These are phyloP conservation scores for Aspergillus haitiensis DNA, from an alignment of 495 filamentous ascomycete species.

Conservation along the genomic window DNA sequence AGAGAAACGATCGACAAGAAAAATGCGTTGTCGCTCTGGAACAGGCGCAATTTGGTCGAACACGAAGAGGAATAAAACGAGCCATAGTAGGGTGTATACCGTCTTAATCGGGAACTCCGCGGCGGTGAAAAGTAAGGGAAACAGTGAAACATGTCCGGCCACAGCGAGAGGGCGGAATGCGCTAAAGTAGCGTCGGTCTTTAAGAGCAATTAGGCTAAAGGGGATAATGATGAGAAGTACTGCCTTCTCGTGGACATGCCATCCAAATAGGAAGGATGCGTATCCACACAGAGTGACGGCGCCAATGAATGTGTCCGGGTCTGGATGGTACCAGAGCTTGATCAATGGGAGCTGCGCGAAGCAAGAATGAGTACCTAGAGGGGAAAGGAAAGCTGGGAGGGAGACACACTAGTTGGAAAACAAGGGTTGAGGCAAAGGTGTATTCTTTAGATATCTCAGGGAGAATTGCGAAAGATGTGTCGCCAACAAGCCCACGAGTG, in stretches of 20 bases:
- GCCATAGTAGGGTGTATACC: constrained; percentile 89
- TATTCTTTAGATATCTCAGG: constrained; percentile 77
- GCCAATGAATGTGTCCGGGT: constrained; percentile 84
- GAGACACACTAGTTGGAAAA: constrained; percentile 70
- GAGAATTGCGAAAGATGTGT: constrained; percentile 90
- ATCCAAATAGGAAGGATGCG: constrained; percentile 94
- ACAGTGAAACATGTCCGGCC: constrained; percentile 90
- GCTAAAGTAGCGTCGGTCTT: constrained; percentile 85
- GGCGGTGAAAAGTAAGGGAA: constrained; percentile 88
- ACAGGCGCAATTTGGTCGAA: constrained; percentile 89
- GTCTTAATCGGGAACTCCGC: constrained; percentile 92
- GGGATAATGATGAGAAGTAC: constrained; percentile 93
- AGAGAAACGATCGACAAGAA: constrained; percentile 87
- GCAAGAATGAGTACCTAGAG: constrained; percentile 6
- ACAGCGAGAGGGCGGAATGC: constrained; percentile 92
- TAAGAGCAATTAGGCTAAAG: constrained; percentile 90
- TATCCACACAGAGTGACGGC: constrained; percentile 94
- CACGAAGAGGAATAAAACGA: constrained; percentile 77
- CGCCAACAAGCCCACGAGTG: constrained; percentile 90
- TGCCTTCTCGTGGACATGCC: constrained; percentile 98
- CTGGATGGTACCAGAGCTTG: constrained; percentile 78
- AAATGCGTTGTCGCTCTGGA: constrained; percentile 69
- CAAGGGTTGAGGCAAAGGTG: constrained; percentile 79
- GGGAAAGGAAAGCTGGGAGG: neutral
- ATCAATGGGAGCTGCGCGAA: constrained; percentile 63